Base-by-base conservation (phyloP, 169 alveolate species). In the Fabrea salina region DNA sequence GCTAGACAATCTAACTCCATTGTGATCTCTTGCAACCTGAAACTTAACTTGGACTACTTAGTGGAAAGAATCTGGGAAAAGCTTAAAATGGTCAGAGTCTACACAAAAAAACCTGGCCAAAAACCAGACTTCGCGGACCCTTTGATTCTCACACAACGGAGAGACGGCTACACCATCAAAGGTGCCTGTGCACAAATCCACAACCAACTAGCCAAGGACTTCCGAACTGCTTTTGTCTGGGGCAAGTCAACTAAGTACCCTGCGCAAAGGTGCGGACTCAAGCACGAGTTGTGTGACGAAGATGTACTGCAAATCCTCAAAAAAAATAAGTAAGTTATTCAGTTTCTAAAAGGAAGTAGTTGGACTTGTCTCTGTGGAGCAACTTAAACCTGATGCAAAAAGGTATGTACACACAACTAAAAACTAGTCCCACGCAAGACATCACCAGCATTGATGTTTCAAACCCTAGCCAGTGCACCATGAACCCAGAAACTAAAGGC, bases 91-190 rank as follows among this genome's bases (percentile, higher is more conserved):
- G 92, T 97, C 58, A 93, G 99, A 70, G 94, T 98, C 25, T 98
- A 98, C 91, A 98, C 99, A n/a, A 98, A 98, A 87, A 99, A 99
- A 37, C 97, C 96, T 86, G 99, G 99, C 30, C 95, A 94, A 68
- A 93, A 94, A 25, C 99, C 99, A 2, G 99, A 97, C 82, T 97
- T 95, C 87, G 94, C 95, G 35, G 98, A 97, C 8, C 99, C 99
- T 22, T 97, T 98, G 49, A 96, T 97, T 51, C 81, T 97, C 32
- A 95, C 93, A 11, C n/a, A n/a, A n/a, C n/a, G n/a, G n/a, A 92
- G 97, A 78, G 92, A 91, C 74, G 92, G 84, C 66, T 92, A 96
- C 76, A 86, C 95, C 16, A 83, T 92, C 6, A 91, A 91, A 51
- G 95, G 86, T 50, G 87, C 91, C 72, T 91, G 95, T 82, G 79